Evolutionary conservation across 106 monocot genomes (phyloP), one percentile per base, ranked within the genome.

Genomic region (Dactylorhiza incarnata): DNA sequence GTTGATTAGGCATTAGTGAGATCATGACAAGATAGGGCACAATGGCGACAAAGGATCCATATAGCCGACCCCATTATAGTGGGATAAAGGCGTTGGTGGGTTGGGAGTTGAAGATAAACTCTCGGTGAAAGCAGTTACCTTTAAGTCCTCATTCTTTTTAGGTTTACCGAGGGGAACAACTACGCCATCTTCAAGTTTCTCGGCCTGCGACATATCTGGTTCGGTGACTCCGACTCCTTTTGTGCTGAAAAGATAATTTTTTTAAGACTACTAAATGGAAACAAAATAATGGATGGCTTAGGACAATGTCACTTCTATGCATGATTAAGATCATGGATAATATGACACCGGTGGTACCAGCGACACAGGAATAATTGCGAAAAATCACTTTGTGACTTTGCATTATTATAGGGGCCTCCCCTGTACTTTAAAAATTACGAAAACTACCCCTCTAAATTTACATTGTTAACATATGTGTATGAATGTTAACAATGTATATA

Each of bases 221-320:
- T 75, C 89, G 13, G 91, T 93, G 3, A 23, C 61, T 15, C 96
- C 96, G 75, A 96, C 84, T 59, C 96, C 96, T 81, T 96, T 96
- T 71, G 92, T 93, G 24, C 96, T 96, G 87, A 20, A 71, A 79
- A 71, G 50, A 58, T 53, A 54, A 37, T 19, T 15, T 12, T 29
- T 46, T 25, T 50, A 58, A 44, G 6, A 51, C 4, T 19, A 63
- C 20, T 45, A n/a, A 26, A 9, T 2, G 9, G 23, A 75, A 59
- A n/a, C 19, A 49, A 43, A n/a, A 8, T n/a, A 44, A 12, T 29
- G 24, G 65, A 13, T 58, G 58, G 22, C 6, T 22, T 20, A 5
- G n/a, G 20, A 58, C 5, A 20, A 58, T 2, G 29, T 29, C 29
- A 2, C 19, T 58, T 20, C 58, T 20, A 58, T 58, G 29, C 58